Evolutionary conservation across 2,329 filamentous ascomycete species (phyloP), one percentile per base, ranked within the genome.

Genomic region (Mycosphaerella sp.): DNA sequence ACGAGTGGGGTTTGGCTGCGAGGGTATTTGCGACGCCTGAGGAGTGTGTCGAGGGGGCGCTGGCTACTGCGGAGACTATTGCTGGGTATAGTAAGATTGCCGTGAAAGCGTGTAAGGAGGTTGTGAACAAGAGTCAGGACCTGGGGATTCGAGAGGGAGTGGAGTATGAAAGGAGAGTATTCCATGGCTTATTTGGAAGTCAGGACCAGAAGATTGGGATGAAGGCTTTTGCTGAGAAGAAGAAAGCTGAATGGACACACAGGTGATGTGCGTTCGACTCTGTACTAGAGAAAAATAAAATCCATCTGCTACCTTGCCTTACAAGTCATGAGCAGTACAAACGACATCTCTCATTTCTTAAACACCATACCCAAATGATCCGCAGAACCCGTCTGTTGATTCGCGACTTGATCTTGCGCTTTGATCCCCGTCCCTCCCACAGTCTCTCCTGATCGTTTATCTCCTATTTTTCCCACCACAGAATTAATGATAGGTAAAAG

Each of bases 111-210:
- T 85, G 81, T 51, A 98, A 98, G 78, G 93, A 98, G 77, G 91
- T 93, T n/a, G 91, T 98, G 50, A 95, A 97, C 70, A 97, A 96
- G 83, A 95, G 89, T 70, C 90, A 97, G 76, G 93, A 98, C 63
- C 72, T 95, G 61, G 78, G 85, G 3, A 74, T 98, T 53, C 76
- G 86, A 61, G 93, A 97, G 65, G 93, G 93, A 12, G 86, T 98
- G 1, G 93, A 98, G 73, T 97, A 83, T 72, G 93, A 98, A 79
- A 79, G 93, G 66, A 81, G 90, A 47, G 79, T 97, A 30, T 98
- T 98, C 77, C 93, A 98, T 72, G 80, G 84, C 21, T 67, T 96
- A 64, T 98, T 98, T 74, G 93, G 91, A 17, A 95, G 86, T 68
- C 81, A 88, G 73, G 93, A 98, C 71, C 93, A 98, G 74, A 98